Base-by-base conservation (phyloP, 345 rosid genomes). In the Salix arbutifolia region DNA sequence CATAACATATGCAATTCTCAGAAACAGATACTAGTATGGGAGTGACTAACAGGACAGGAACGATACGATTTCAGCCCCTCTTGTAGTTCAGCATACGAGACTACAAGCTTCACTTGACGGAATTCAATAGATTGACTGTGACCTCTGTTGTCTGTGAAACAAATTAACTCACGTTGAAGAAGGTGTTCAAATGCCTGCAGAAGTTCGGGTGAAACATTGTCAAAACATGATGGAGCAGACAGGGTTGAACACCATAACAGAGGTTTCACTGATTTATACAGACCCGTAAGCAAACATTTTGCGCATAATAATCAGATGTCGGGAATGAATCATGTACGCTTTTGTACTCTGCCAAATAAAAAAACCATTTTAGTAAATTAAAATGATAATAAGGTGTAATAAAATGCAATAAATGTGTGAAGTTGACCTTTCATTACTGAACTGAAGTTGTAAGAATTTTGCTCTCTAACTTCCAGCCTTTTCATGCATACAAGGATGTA, bases 151-250 rank as follows among this genome's bases (percentile, higher is more conserved):
- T 91, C 97, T 28, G 79, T 28, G 71, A 88, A 93, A 84, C 93
- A 79, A 76, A 93, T 83, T 64, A 91, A 69, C 65, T 89, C 90
- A 14, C 90, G 87, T 50, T 91, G 90, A 72, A 89, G 74, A 74
- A 93, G 89, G 79, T 87, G 92, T 81, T 95, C 96, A 87, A 93
- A 95, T 82, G 93, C 97, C 97, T 95, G 88, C 72, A 84, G 62
- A 77, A 80, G 65, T 76, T 75, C 37, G 73, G 70, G 65, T 21
- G 67, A 21, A 26, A 52, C 4, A 69, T 46, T 12, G 53, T 81
- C 74, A 78, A 52, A 65, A 78, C 4, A 9, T 19, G 70, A 46
- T 38, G 28, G 33, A 61, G 52, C 19, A 77, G 50, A 70, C 56
- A n/a, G 23, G 66, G 65, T 4, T 60, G 71, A 72, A 42, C 42